Percentiles rank a stretch among this genome's conserved stretches.
These are phyloP conservation scores for Phlyctochytrium arcticum DNA, from an alignment of 192 early-diverging fungal species.

Conservation along the genomic window DNA sequence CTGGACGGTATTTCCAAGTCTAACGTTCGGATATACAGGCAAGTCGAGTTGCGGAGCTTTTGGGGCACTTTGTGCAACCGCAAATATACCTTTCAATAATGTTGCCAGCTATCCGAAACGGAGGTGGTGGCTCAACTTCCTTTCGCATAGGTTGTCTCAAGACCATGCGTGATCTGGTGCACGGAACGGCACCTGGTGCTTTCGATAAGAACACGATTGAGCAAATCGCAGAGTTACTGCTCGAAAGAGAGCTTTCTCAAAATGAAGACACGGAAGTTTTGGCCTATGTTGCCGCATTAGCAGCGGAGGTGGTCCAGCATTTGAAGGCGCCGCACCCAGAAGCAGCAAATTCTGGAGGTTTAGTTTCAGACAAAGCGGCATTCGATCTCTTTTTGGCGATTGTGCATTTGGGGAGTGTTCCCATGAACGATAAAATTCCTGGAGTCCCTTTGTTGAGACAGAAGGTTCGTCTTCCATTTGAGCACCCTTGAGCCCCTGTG, in stretches of 20 bases:
- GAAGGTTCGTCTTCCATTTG: no score
- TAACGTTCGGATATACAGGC: conserved; percentile 6
- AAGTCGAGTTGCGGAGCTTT: conserved; percentile 21
- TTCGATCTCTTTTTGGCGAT: conserved; percentile 32
- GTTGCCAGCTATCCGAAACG: conserved; percentile 27
- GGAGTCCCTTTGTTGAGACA: conserved; percentile 19
- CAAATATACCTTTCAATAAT: conserved; percentile 35
- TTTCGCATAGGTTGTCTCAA: conserved; percentile 44
- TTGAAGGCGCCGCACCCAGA: conserved; percentile 4
- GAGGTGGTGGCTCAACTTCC: conserved; percentile 27
- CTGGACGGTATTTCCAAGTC: not conserved
- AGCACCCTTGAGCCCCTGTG: no score
- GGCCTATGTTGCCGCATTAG: conserved; percentile 30
- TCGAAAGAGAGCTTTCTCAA: conserved; percentile 35
- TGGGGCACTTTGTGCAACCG: conserved; percentile 47
- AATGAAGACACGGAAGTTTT: conserved; percentile 41
- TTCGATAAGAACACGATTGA: not conserved
- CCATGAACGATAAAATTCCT: conserved; percentile 28
- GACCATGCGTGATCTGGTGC: conserved; percentile 29
- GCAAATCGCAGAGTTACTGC: conserved; percentile 19
- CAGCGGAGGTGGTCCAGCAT: conserved; percentile 28
- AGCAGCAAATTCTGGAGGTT: not conserved
- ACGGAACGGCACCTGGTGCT: conserved; percentile 25
- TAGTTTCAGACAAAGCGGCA: no score
- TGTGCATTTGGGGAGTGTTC: conserved; percentile 30